Base-by-base conservation (phyloP, 2,329 filamentous ascomycete species). In the Botryotinia calthae region DNA sequence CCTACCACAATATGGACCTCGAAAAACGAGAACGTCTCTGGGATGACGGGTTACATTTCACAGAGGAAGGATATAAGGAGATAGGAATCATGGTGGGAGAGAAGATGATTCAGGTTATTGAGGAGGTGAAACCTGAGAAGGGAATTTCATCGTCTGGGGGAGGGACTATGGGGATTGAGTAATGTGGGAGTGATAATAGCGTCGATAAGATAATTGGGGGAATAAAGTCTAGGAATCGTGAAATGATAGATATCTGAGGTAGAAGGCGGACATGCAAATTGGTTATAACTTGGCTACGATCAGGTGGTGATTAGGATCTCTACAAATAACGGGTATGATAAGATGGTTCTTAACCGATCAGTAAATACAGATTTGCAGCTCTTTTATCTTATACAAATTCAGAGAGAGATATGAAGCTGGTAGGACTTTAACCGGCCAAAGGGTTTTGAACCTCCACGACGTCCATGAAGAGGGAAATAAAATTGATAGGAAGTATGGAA, bases 41-140 rank as follows among this genome's bases (percentile, higher is more conserved):
- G 88, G 85, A 89, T 75, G 90, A 92, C 79, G 86, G 85, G 20
- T 75, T 91, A 40, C 89, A 92, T 81, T 83, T 91, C 12, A 87
- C 86, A 0, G 80, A 82, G 0, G 84, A 82, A 8, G 90, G 90
- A 9, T 92, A 92, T 81, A 84, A 89, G 76, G 82, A 87, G 77
- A 88, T 92, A 83, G 90, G 89, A 2, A 82, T 85, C 37, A 83
- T 86, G 72, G 84, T 91, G 63, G 89, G 85, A 64, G 83, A 85
- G 46, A 84, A 82, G 34, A 79, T 92, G 16, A 82, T 88, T 67
- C 82, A 84, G 46, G 82, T 90, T 70, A 75, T 87, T 42, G 65
- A 67, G 22, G 64, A 70, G 22, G 48, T 54, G 37, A 69, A 63
- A 65, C 48, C 56, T 9, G 65, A 37, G 61, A 42, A 44, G 42